Base-by-base conservation (phyloP, 2,329 filamentous ascomycete species). In the Lasiodiplodia hormozganensis region DNA sequence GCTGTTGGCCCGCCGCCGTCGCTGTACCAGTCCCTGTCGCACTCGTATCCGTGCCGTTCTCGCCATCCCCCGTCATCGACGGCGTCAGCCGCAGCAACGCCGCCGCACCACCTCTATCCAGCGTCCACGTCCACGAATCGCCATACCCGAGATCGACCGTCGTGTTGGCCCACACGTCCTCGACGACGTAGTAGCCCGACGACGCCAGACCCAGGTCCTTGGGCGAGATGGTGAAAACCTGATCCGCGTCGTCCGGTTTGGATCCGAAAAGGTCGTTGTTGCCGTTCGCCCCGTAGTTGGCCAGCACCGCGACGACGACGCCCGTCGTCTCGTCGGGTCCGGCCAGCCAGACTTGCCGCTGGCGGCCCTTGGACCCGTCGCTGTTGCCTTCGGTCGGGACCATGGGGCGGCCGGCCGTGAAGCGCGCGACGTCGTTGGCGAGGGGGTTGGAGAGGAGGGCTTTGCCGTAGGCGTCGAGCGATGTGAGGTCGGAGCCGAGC, bases 291-390 rank as follows among this genome's bases (percentile, higher is more conserved):
- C 75, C 75, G 53, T 73, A 73, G 56, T 77, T 77, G 4, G 70
- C 69, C 2, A 76, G 67, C 4, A 76, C 58, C 2, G 74, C 74
- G 52, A 73, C 70, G 4, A 71, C 73, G 16, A 67, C 54, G 10
- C 70, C 70, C 31, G 34, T 31, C 2, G 8, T 7, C 12, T 43
- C 28, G 40, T 70, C 68, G 5, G 74, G 74, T 0, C 75, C 74
- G 2, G 73, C 74, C 31, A 76, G 70, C 75, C 75, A 76, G 4
- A 74, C 72, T 51, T 76, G 74, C 12, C 73, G 56, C 52, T 76
- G 74, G 16, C 67, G 62, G 12, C 75, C 75, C 11, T 68, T 72
- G 11, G 66, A 69, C 3, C 70, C 71, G 51, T 75, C 73, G 6
- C 70, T 68, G 47, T 64, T 64, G n/a, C 60, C 60, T 1, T 14